Base-by-base conservation (phyloP, 768 basidiomycete genomes). In the Leccinum incarnatum region DNA sequence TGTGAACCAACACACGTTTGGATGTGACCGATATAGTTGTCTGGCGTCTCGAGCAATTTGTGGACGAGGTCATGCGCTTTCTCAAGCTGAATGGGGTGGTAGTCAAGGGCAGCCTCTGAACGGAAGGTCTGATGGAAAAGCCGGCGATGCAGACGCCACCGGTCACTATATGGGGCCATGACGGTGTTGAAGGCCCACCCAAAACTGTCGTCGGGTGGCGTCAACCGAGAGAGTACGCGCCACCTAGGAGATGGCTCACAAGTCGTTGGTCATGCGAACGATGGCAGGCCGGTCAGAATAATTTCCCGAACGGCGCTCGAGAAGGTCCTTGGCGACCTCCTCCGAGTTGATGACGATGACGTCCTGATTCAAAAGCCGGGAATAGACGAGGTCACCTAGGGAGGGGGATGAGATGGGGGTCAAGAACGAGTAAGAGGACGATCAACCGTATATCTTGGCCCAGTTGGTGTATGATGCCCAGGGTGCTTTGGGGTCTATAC, bases 261-360 rank as follows among this genome's bases (percentile, higher is more conserved):
- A 71, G 51, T 72, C 72, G 47, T 64, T 73, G 9, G 66, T 66
- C 65, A 72, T 63, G 14, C 62, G 56, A 17, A 72, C 53, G 9
- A 69, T 60, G 14, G 54, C 58, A 19, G 78, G 78, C 3, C 81
- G 69, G 58, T 79, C 80, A 4, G 81, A 78, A 61, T 80, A 81
- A 32, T 75, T 77, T 53, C 72, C 65, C 6, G 80, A 79, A 6
- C 78, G 74, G 34, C 74, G 75, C 30, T 81, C 78, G 17, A 82
- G 70, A 19, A 82, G 68, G n/a, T 81, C 79, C 21, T 62, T 70
- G 9, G 73, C 71, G 10, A 75, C 71, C 23, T 76, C 69, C 51
- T 71, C 62, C 2, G 78, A 78, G 59, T 76, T 81, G 45, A 81
- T 68, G 21, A 81, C 61, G 27, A 81, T 64, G 36, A 78, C 70